Evolutionary conservation across 129 eudicot species (phyloP), one percentile per base, ranked within the genome.

Genomic region (Lactuca saligna): DNA sequence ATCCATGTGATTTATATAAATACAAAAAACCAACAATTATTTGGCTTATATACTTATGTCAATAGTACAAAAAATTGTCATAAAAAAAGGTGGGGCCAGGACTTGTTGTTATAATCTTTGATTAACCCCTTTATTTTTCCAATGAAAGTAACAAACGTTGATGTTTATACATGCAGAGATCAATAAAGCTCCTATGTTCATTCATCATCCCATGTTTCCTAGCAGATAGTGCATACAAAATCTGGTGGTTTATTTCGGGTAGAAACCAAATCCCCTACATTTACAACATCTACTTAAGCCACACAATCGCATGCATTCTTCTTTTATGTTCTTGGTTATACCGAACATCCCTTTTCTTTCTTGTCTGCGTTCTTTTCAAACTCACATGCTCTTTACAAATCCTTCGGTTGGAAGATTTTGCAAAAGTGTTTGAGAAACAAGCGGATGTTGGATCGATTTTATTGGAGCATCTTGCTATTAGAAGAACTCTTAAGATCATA

Each of bases 221-320:
- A 10, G 96, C 85, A 0, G 88, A 89, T 41, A 66, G 86, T 20
- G 83, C 66, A 2, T 89, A 93, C 81, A 93, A 87, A 66, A 83
- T 93, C 78, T 89, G 96, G 96, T 93, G 96, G 96, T 89, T 86
- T 69, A 66, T 66, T 63, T 80, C 96, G 20, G 95, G 95, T 12
- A 86, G 85, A 38, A 55, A 64, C 17, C 86, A 87, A 78, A 87
- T 86, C 37, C 98, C 98, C 0, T 86, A 82, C 74, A 53, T 84
- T 4, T 69, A 42, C 73, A 87, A 89, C 72, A 79, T 76, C 8
- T 81, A 69, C 64, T 56, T 86, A 66, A 89, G 95, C 90, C 73
- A 89, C 71, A 62, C 70, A 2, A 31, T 89, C 20, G 85, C 86
- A 11, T 93, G 95, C 79, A 44, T 65, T 16, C 79, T 89, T 42